Base-by-base conservation (phyloP, 345 rosid genomes). In the Kandelia obovata region DNA sequence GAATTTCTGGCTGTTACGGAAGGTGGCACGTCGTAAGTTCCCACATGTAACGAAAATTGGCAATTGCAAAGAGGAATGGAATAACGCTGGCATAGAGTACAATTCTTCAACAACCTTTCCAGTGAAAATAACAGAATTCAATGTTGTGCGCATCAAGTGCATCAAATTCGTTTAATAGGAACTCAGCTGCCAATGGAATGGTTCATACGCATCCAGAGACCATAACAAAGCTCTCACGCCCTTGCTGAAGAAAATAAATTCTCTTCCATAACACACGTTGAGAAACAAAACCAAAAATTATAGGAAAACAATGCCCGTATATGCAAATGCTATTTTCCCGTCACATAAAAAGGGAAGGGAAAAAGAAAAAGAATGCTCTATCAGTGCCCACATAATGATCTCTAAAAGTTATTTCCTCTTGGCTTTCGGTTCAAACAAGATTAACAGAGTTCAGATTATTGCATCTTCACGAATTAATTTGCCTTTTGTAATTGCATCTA, bases 301-400 rank as follows among this genome's bases (percentile, higher is more conserved):
- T 72, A 67, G 32, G 66, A n/a, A 60, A 32, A 68, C 63, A 78
- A 71, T 10, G 61, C 66, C 78, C 2, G 16, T 73, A 77, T 67
- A 57, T 62, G 69, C 51, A 57, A 73, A 65, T 64, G 64, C 72
- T 53, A 65, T 67, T 66, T 76, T 53, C 32, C 75, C 72, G 63
- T 76, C 47, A 74, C 68, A 73, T 21, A n/a, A 55, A 21, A 4
- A 26, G 28, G 16, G 1, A 55, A 53, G 7, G 27, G 28, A 8
- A 63, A 35, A 46, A 65, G 58, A 46, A 57, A 64, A 70, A 63
- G 86, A 82, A 84, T 84, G 80, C 68, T 62, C 79, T 77, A 67
- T 73, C 35, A 66, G 69, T 67, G 35, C 73, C 76, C 78, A 73
- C 66, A 67, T 69, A 58, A 21, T 60, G 57, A 58, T 65, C 65